A percentile compares a stretch with the other conserved stretches of the same genome.
phyloP scores from a whole-genome alignment of 352 stramenopile species.

The Salisapilia sapeloensis region DNA sequence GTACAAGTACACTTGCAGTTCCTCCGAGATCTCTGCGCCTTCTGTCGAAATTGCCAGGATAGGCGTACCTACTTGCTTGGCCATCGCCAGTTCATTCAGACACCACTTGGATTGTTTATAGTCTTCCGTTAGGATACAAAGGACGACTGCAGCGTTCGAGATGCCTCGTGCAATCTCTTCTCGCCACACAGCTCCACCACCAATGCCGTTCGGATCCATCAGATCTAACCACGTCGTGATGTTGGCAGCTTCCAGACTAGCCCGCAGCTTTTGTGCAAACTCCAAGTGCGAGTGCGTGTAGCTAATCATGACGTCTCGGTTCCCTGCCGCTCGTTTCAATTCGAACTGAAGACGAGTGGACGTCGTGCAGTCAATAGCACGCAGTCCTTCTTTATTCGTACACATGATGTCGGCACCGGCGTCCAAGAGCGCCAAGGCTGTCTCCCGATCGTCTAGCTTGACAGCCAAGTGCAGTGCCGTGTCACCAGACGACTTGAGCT shows the following conservation, averaged over 20 bases:
- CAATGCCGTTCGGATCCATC: conserved; percentile 49
- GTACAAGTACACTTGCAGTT: conserved; percentile 77
- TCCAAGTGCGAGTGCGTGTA: conserved; percentile 71
- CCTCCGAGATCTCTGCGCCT: conserved; percentile 46
- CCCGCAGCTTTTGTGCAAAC: conserved; percentile 52
- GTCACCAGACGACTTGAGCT: conserved; percentile 41
- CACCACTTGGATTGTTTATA: conserved; percentile 43
- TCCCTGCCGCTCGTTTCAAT: conserved; percentile 57
- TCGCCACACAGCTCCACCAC: conserved; percentile 36
- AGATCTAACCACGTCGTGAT: conserved; percentile 49
- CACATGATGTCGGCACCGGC: conserved; percentile 63
- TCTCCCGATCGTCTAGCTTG: conserved; percentile 63
- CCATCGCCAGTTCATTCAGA: conserved; percentile 37
- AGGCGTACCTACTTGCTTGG: conserved; percentile 60
- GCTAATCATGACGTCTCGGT: conserved; percentile 78
- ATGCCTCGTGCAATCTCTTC: conserved; percentile 50
- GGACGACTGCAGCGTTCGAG: conserved; percentile 30
- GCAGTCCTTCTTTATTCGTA: conserved; percentile 45
- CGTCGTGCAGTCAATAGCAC: conserved; percentile 64
- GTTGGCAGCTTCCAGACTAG: conserved; percentile 33
- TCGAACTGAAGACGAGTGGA: conserved; percentile 69
- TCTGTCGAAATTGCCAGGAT: conserved; percentile 69
- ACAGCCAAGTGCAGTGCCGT: conserved; percentile 64
- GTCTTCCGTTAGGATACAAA: conserved; percentile 42
- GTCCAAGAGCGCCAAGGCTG: conserved; percentile 46